Base-by-base conservation (phyloP, 208 protist species). In the Herpetomonas tarakana region DNA sequence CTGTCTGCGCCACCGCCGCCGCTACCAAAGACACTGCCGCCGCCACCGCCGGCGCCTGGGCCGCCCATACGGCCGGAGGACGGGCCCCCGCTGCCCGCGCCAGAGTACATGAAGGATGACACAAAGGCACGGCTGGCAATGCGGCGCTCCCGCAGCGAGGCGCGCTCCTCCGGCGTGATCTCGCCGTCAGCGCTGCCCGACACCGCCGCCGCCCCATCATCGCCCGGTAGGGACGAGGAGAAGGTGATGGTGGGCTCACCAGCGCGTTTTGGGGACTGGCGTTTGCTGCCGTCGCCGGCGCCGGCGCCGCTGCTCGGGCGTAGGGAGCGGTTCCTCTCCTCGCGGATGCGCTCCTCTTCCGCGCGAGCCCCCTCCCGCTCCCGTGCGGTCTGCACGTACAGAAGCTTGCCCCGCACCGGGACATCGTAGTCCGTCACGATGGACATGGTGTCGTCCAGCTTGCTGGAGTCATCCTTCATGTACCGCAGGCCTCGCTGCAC, bases 401-500 rank as follows among this genome's bases (percentile, higher is more conserved):
- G 75, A 80, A 90, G 83, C 28, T 59, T 73, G 3, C 72, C 86
- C 49, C 68, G 64, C 28, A 69, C 81, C 44, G 30, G 30, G 24
- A 85, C 74, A 12, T 60, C 61, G 61, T 86, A 87, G 66, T 93
- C 86, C 2, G 78, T 89, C 9, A 86, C 72, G 25, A 91, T 59
- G 11, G 86, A 62, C 79, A 94, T 87, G 26, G 84, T 92, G 68
- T 85, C 88, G 66, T 94, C 88, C 26, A 94, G 74, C 54, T 88
- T 89, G 49, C 71, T 69, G 53, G 68, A 81, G 62, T 89, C 80
- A 58, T 94, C 88, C 22, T 65, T 69, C 88, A 94, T 94, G 80
- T 88, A 92, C 44, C 78, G 83, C 63, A 92, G 55, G 0, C 88
- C 88, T 47, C 78, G 79, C 38, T 91, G 82, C 4, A 91, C 74